Evolutionary conservation across 768 basidiomycete species (phyloP).

Genomic region (Mycena indigotica): DNA sequence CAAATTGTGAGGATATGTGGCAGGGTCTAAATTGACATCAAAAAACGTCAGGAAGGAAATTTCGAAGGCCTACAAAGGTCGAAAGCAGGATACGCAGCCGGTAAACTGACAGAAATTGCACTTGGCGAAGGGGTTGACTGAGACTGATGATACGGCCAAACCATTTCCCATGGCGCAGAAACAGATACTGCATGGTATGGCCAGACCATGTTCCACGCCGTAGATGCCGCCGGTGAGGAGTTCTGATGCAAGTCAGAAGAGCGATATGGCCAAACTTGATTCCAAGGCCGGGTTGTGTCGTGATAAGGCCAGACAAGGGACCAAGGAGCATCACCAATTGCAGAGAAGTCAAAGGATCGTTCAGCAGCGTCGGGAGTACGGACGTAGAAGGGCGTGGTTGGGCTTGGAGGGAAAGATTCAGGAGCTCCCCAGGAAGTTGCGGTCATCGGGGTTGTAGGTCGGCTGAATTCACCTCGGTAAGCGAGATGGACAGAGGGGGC

Average conservation of each 20-base stretch:
- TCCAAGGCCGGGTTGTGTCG: conserved; percentile 27
- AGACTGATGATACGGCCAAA: conserved; percentile 9
- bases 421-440: conserved; percentile 56
- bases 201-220: conserved; percentile 3
- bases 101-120: conserved; percentile 5
- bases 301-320: conserved; percentile 36
- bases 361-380: conserved; percentile 45
- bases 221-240: neutral
- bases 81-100: conserved; percentile 24
- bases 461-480: conserved; percentile 43
- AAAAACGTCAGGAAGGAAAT: neutral
- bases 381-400: conserved; percentile 37
- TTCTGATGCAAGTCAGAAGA: neutral
- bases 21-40: conserved; percentile 32
- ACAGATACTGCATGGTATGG: neutral
- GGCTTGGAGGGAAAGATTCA: conserved; percentile 43
- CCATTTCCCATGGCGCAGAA: conserved; percentile 16
- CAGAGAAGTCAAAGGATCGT: conserved; percentile 33
- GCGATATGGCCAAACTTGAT: conserved; percentile 37
- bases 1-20: conserved; percentile 41
- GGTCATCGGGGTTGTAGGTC: conserved; percentile 46
- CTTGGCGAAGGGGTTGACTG: neutral
- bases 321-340: conserved; percentile 27
- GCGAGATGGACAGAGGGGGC: conserved; percentile 52
- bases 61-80: conserved; percentile 35